A percentile compares a stretch with the other conserved stretches of the same genome.
These are phyloP conservation scores for Paecilomyces variotii DNA, from an alignment of 2,329 filamentous ascomycete species.

Conservation along the genomic window DNA sequence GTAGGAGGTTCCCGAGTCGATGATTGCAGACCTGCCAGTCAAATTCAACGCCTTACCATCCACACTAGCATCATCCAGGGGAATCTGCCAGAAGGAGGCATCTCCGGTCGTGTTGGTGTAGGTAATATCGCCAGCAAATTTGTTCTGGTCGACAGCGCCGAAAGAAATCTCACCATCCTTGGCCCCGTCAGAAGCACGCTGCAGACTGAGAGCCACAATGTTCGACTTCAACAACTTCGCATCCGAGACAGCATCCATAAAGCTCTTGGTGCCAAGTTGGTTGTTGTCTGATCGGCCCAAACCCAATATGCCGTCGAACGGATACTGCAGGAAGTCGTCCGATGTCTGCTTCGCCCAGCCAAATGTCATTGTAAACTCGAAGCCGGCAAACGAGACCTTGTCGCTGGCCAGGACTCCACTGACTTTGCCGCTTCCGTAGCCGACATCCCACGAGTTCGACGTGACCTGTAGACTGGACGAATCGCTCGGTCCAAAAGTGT, in stretches of 20 bases:
- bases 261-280: slow-evolving; percentile 48
- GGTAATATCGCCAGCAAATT: slow-evolving; percentile 59
- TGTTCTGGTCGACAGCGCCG: slow-evolving; percentile 58
- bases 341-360: slow-evolving; percentile 66
- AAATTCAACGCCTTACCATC: slow-evolving; percentile 52
- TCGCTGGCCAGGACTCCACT: slow-evolving; percentile 60
- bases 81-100: slow-evolving; percentile 63
- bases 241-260: slow-evolving; percentile 55
- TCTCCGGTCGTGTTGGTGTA: slow-evolving; percentile 52
- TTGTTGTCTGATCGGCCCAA: slow-evolving; percentile 56
- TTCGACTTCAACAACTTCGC: slow-evolving; percentile 55
- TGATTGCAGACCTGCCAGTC: slow-evolving; percentile 53
- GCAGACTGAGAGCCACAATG: slow-evolving; percentile 63
- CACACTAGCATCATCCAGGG: slow-evolving; percentile 57
- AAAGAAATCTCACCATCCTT: slow-evolving; percentile 73
- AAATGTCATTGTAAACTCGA: slow-evolving; percentile 59
- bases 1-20: slow-evolving; percentile 79
- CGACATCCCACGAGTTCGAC: slow-evolving; percentile 53
- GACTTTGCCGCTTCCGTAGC: slow-evolving; percentile 71
- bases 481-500: slow-evolving; percentile 57
- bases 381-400: slow-evolving; percentile 56
- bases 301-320: slow-evolving; percentile 82
- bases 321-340: slow-evolving; percentile 65
- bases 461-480: slow-evolving; percentile 56
- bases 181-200: slow-evolving; percentile 55